A percentile compares a stretch with the other conserved stretches of the same genome.
Evolutionary conservation across 2,329 filamentous ascomycete genomes (phyloP).

Genomic region (Epichloe uncinata): DNA sequence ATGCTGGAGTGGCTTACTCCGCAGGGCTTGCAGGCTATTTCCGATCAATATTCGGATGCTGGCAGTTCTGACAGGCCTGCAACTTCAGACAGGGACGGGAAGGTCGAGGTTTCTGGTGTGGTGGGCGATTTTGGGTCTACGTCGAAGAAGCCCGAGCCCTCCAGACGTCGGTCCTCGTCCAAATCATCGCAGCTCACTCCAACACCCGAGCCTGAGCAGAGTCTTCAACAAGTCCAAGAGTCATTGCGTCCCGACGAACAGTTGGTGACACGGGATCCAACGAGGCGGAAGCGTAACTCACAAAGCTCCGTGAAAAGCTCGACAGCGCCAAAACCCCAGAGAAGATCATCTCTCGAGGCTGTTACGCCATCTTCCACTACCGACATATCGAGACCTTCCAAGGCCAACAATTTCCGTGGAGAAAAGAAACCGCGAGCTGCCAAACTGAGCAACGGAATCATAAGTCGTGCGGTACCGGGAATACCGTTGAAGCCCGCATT

Average conservation of each 20-base stretch:
- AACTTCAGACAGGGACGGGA: not conserved
- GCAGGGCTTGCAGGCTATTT: constrained; percentile 37
- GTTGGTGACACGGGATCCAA: constrained; percentile 2
- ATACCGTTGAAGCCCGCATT: constrained; percentile 23
- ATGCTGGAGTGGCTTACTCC: constrained; percentile 61
- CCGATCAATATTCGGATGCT: constrained; percentile 19
- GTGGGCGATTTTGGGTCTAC: not conserved
- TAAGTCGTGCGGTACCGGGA: constrained; percentile 19
- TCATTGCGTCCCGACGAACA: constrained; percentile 4
- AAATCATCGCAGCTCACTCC: not conserved
- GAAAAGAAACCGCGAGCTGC: constrained; percentile 23
- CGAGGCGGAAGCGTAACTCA: constrained; percentile 8
- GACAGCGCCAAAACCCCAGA: constrained; percentile 17
- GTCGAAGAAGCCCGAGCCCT: not conserved
- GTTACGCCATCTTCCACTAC: constrained; percentile 12
- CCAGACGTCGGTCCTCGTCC: not conserved
- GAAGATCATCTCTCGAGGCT: constrained; percentile 19
- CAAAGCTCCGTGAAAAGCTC: constrained; percentile 10
- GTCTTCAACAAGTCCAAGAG: not conserved
- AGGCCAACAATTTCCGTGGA: constrained; percentile 17
- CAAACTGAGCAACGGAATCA: constrained; percentile 15
- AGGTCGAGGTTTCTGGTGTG: not conserved
- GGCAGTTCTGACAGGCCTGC: constrained; percentile 5
- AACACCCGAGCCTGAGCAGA: not conserved
- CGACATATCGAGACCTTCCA: constrained; percentile 19